Conservation (phyloP, 148 eudicot genomes). For the Talinum fruticosum region DNA sequence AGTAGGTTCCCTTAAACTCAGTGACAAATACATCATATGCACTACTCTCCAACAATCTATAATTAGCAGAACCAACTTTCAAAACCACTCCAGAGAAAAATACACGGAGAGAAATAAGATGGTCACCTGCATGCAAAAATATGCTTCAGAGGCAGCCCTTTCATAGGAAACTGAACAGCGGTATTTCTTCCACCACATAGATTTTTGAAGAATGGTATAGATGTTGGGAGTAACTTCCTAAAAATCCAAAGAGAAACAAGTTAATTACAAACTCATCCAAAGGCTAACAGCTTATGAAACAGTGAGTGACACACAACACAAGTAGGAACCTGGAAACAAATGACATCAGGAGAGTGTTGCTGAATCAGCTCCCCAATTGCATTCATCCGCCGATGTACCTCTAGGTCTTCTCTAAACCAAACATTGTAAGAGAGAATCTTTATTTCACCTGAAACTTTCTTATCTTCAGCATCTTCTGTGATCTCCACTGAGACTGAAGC, state of each 20-base stretch:
- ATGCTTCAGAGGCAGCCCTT: slow-evolving; percentile 37
- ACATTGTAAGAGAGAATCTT: slow-evolving; percentile 87
- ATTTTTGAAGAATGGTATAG: slow-evolving; percentile 53
- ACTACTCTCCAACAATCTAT: too few relatives aligned
- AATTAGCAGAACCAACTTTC: too few relatives aligned
- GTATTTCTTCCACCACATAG: slow-evolving; percentile 82
- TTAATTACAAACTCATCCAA: not conserved
- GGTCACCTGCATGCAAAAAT: slow-evolving; percentile 95
- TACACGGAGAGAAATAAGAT: too few relatives aligned
- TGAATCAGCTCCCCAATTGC: slow-evolving; percentile 81
- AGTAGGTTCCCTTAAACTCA: too few relatives aligned
- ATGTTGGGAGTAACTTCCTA: slow-evolving; percentile 85
- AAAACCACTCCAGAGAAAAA: too few relatives aligned
- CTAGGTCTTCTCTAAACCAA: slow-evolving; percentile 90
- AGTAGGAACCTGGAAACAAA: slow-evolving; percentile 80
- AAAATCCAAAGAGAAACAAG: slow-evolving; percentile 13
- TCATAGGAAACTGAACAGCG: slow-evolving; percentile 55
- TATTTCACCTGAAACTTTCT: slow-evolving; percentile 28
- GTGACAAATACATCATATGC: too few relatives aligned
- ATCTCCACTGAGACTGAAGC: slow-evolving; percentile 6
- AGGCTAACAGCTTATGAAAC: not conserved
- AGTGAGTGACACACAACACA: too few relatives aligned
- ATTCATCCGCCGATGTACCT: slow-evolving; percentile 73
- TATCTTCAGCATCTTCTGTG: slow-evolving; percentile 14
- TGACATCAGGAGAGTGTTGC: slow-evolving; percentile 77